Evolutionary conservation across 176 grass and related monocot species (phyloP), one percentile per base, ranked within the genome.

Genomic region (Poa annua): DNA sequence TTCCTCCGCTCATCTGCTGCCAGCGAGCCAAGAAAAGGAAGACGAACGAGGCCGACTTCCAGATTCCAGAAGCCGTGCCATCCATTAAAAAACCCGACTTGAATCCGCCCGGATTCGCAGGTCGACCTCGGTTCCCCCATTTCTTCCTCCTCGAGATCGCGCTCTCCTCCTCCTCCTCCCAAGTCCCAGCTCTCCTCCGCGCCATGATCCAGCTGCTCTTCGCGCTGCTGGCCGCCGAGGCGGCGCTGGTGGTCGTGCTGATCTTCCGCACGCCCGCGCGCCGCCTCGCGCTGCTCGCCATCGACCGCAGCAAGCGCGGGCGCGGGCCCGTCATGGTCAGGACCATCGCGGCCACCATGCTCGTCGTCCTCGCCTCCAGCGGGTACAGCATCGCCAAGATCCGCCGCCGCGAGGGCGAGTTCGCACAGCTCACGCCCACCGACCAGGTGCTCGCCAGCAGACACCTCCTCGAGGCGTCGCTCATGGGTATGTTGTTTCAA

Each of bases 121-220:
- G 29, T 29, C 29, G n/a, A 68, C 36, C 66, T 39, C 21, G 1
- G 24, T 2, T 19, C 45, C 48, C 60, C 21, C 22, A 16, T 56
- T 16, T 17, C 25, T 49, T 7, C 52, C 36, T 49, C 66, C 36
- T 49, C 66, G 47, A 42, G 68, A 80, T 80, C 77, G 45, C 84
- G 34, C 35, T 5, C 57, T 11, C 8, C 36, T 14, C 33, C 9
- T 29, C 29, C 29, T 29, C 29, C 29, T 29, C 29, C 29, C 29
- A 29, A 29, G 9, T 22, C 48, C 14, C 8, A 6, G 9, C 9
- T 49, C n/a, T 13, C 13, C 72, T 51, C 51, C 48, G 10, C 21
- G 29, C 80, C 54, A 93, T 93, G 91, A 90, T 93, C 82, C 91
- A 88, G 88, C 85, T 93, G 19, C 83, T 94, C 20, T 90, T 90